Base-by-base conservation (phyloP, 352 stramenopile species). In the Phytophthora cryptogea region DNA sequence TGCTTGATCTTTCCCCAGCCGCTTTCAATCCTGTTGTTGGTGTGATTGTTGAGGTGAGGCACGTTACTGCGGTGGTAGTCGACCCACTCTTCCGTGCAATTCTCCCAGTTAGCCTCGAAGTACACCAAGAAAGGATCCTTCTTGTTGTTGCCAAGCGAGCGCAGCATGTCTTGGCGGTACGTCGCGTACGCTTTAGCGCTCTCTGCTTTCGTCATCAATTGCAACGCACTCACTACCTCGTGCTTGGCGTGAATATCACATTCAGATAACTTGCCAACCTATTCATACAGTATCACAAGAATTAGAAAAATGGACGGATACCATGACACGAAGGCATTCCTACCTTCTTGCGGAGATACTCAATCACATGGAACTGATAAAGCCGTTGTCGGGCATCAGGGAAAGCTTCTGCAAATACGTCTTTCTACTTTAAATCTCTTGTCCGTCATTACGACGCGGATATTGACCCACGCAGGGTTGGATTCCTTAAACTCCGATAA, bases 121-220 rank as follows among this genome's bases (percentile, higher is more conserved):
- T 63, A 63, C n/a, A 10, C 8, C 40, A n/a, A 65, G 16, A 65
- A 49, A 2, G 40, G 40, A 23, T 54, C 47, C 0, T 10, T 44
- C 11, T 55, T 58, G 41, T 65, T 27, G 14, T 48, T 36, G n/a
- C 30, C 47, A 2, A 59, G 31, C 9, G 27, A 54, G 0, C 27
- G 13, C 2, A 65, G 5, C 56, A 54, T 56, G 4, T 54, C 32
- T 8, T 47, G 1, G 1, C 26, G 36, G 23, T 42, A 51, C 2
- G 16, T n/a, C n/a, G 13, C 8, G 40, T 64, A 58, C 0, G 4
- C 13, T 17, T 36, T 6, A 1, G 47, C 40, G 30, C 30, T 58
- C 3, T 44, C 23, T 3, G 26, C 16, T 14, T 65, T 59, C 48
- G 53, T 65, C 49, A 59, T 59, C 11, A 66, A 10, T 13, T 59